Base-by-base conservation (phyloP, 208 protist species). In the Naegleria gruberi region DNA sequence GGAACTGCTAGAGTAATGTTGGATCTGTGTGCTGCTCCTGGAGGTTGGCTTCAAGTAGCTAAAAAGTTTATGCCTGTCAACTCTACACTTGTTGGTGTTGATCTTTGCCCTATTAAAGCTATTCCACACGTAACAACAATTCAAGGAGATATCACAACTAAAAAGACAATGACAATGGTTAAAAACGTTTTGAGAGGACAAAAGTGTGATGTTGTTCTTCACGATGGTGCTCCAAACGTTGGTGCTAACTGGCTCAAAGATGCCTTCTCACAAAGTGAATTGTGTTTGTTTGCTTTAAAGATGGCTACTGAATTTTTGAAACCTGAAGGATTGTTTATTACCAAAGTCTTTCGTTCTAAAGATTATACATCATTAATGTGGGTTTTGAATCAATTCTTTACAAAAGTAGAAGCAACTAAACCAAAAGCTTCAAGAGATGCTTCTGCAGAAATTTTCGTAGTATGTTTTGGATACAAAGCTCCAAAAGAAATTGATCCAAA, bases 211-310 rank as follows among this genome's bases (percentile, higher is more conserved):
- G 96, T 95, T 45, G 98, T 99, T 82, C 94, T 99, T 77, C 97
- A 99, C 95, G 99, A 99, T 95, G 99, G 99, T 96, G 97, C 99
- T 43, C 99, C 99, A 34, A 99, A 99, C 94, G 97, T 99, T 55
- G 99, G 99, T 97, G 96, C 94, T 87, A 95, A 97, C 41, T 99
- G 98, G 98, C 94, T 96, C 26, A 95, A 98, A 87, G 99, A 99
- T 95, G 95, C 99, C n/a, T 99, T 97, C 94, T 95, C 95, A 86
- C 98, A 99, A 93, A 96, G 95, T 89, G 96, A 98, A 19, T 95
- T 99, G 7, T 96, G 97, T 73, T 94, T 99, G 19, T 91, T 96
- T 43, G 95, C 98, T 37, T 93, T 97, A 5, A 98, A 98, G 93
- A 97, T 99, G 92, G 98, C 98, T 19, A 97, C 95, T 73, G 93